Evolutionary conservation across 768 basidiomycete genomes (phyloP), one percentile per base, ranked within the genome.

Genomic region (Leccinum subtestaceum): DNA sequence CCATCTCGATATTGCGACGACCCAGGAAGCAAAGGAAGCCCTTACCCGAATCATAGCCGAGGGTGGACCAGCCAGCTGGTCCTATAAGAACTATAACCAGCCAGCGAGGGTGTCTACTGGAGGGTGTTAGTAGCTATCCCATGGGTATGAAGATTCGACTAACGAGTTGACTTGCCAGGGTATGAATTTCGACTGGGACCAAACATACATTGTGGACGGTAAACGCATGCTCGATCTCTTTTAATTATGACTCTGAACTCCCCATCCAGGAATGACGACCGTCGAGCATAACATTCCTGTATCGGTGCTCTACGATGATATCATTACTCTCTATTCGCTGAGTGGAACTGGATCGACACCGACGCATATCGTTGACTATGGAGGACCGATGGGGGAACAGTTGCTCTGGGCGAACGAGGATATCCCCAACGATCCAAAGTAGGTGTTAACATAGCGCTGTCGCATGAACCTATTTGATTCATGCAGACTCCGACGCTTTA

Each of bases 61-160:
- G 68, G 88, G 87, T 32, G 89, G 89, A 4, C 80, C 83, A 12
- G 80, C 83, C 1, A 83, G 81, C 60, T 86, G 86, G 63, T 89
- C 88, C 6, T 90, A 91, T 70, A 91, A 91, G 74, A 90, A 89
- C 63, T 90, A 91, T 63, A 86, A 87, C 60, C 66, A 87, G n/a
- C 88, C 89, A 13, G 82, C 82, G 23, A 79, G 86, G 17, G 87
- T 87, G 32, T 85, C 88, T 17, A 5, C 88, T 87, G 0, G 88
- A 90, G 71, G 88, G 88, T 40, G 78, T 80, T 46, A 63, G 78
- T 75, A 15, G 6, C 21, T 12, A 40, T 29, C 9, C 34, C 25
- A 17, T 17, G 2, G 57, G 23, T 17, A 3, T 9, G 8, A 7
- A 38, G 17, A 45, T 51, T 27, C 13, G 12, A 52, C 47, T 59